Percentiles rank a stretch among this genome's conserved stretches.
Evolutionary conservation across 2,329 filamentous ascomycete species (phyloP).

Genomic region (Pseudogymnoascus sp.): DNA sequence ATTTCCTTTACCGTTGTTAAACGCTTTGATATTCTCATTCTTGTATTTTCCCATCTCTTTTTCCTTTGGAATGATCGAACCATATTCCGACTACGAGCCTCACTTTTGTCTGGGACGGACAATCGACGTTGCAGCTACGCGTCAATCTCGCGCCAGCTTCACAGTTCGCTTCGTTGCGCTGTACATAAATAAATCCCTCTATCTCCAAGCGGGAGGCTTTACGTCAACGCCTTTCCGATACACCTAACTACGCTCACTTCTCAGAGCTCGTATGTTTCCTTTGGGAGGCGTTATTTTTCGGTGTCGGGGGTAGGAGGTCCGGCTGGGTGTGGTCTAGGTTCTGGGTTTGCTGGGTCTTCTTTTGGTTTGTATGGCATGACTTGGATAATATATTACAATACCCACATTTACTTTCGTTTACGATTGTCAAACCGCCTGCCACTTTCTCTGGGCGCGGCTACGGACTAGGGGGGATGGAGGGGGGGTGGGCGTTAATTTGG

Average conservation of each 20-base stretch:
- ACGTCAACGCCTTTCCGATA: background rate
- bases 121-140: background rate
- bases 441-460: background rate
- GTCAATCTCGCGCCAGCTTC: background rate
- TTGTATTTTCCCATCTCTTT: background rate
- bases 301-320: background rate
- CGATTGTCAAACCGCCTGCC: background rate
- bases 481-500: background rate
- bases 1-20: background rate
- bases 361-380: background rate
- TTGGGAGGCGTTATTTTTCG: background rate
- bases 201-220: background rate
- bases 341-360: background rate
- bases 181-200: background rate
- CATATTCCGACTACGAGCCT: background rate
- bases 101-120: background rate
- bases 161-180: background rate
- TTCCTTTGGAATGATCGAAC: background rate
- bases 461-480: background rate
- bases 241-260: background rate
- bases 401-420: background rate
- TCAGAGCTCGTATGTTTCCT: background rate
- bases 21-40: background rate
- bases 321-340: background rate
- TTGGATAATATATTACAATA: background rate